Conservation (phyloP, 2,329 filamentous ascomycete genomes). For the Alternaria infectoria region DNA sequence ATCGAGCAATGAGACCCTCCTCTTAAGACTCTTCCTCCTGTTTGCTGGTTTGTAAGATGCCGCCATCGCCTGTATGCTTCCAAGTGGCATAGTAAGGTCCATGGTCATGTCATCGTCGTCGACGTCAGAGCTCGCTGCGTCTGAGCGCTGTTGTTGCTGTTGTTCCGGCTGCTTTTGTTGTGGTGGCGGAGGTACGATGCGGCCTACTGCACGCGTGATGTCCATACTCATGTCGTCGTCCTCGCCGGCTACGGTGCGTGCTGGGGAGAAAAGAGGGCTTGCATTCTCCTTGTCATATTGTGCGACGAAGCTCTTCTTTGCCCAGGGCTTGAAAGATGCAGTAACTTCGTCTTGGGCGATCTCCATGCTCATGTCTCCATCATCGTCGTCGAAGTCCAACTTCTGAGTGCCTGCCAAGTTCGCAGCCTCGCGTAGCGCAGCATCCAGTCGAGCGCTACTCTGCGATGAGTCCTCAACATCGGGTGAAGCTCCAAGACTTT, state of each 20-base stretch:
- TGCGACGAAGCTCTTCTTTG: conserved; percentile 59
- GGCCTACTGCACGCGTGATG: conserved; percentile 81
- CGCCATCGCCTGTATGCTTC: conserved; percentile 53
- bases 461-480: conserved; percentile 64
- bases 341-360: conserved; percentile 71
- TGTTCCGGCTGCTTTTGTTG: conserved; percentile 37
- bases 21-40: conserved; percentile 51
- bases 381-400: conserved; percentile 59
- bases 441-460: conserved; percentile 77
- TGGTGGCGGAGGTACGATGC: conserved; percentile 65
- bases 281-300: conserved; percentile 58
- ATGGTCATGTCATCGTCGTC: conserved; percentile 59
- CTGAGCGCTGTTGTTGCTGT: conserved; percentile 28
- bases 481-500: conserved; percentile 61
- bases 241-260: conserved; percentile 50
- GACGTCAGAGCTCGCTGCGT: conserved; percentile 44
- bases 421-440: conserved; percentile 77
- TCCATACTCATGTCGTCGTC: conserved; percentile 87
- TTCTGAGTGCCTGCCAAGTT: conserved; percentile 75
- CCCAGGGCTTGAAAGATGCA: conserved; percentile 76
- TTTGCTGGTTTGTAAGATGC: conserved; percentile 32
- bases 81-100: conserved; percentile 63
- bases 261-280: conserved; percentile 55
- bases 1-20: conserved; percentile 51
- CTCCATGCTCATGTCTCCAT: conserved; percentile 60